A percentile compares a stretch with the other conserved stretches of the same genome.
These are phyloP conservation scores for Trypanosoma caninum DNA, from an alignment of 208 protist genomes.

Conservation along the genomic window DNA sequence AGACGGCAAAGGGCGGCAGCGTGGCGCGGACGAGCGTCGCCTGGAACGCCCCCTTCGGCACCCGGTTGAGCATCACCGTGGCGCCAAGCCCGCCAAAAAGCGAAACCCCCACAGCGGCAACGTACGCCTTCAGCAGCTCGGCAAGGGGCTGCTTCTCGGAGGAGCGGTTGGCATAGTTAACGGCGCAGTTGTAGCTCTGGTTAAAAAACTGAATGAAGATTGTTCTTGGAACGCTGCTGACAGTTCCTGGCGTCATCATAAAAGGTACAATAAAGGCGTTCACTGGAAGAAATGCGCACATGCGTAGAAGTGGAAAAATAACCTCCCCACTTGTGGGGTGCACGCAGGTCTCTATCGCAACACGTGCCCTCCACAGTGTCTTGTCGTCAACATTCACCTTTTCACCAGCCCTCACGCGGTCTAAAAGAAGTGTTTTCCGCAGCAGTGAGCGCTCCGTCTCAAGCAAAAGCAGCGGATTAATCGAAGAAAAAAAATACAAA, in stretches of 20 bases:
- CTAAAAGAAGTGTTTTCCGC: slow-evolving; percentile 41
- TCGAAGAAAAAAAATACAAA: slow-evolving; percentile 84
- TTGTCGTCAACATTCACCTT: slow-evolving; percentile 40
- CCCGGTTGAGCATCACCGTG: slow-evolving; percentile 52
- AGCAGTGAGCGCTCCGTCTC: slow-evolving; percentile 47
- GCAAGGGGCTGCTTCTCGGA: slow-evolving; percentile 79
- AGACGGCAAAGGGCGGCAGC: slow-evolving; percentile 86
- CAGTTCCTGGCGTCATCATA: slow-evolving; percentile 85
- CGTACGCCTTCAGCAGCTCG: slow-evolving; percentile 81
- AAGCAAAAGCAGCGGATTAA: slow-evolving; percentile 72
- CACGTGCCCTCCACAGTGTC: slow-evolving; percentile 86
- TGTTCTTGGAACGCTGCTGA: slow-evolving; percentile 59
- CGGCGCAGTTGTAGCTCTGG: slow-evolving; percentile 91
- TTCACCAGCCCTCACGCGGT: slow-evolving; percentile 32
- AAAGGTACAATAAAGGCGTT: slow-evolving; percentile 89
- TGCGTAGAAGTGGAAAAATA: slow-evolving; percentile 85
- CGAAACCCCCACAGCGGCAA: slow-evolving; percentile 69
- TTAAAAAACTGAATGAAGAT: slow-evolving; percentile 92
- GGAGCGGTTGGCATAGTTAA: slow-evolving; percentile 94
- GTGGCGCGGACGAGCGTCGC: slow-evolving; percentile 71
- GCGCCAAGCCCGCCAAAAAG: slow-evolving; percentile 58
- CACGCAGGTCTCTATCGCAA: slow-evolving; percentile 78
- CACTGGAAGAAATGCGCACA: slow-evolving; percentile 91
- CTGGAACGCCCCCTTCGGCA: slow-evolving; percentile 44
- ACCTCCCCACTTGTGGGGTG: slow-evolving; percentile 91